Evolutionary conservation across 108 stramenopile genomes (phyloP).

Genomic region (Phaeodactylum tricornutum): DNA sequence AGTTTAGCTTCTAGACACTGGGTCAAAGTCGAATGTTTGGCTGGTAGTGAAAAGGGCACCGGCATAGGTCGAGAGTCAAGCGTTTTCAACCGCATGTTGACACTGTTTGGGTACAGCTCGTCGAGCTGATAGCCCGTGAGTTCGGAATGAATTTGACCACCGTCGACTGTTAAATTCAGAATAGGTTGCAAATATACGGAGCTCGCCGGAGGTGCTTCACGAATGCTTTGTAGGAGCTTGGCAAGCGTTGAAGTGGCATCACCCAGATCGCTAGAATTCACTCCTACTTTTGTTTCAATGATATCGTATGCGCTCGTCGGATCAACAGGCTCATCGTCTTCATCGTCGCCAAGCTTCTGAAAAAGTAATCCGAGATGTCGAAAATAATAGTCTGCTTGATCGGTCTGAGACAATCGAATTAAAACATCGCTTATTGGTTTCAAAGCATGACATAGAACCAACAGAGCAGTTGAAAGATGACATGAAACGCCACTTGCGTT

Average conservation of each 20-base stretch:
- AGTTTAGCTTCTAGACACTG: neutral
- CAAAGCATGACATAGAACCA: constrained; percentile 19
- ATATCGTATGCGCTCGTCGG: neutral
- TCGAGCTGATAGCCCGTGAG: neutral
- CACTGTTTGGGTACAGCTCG: too few relatives aligned
- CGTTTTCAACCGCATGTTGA: constrained; percentile 9
- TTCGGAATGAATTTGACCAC: constrained; percentile 11
- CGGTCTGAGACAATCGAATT: too few relatives aligned
- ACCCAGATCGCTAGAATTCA: constrained; percentile 10
- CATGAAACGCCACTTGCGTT: too few relatives aligned
- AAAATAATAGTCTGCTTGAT: too few relatives aligned
- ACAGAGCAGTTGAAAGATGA: constrained; percentile 31
- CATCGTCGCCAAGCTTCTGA: neutral
- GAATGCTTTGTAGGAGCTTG: constrained; percentile 8
- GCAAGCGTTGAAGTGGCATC: constrained; percentile 27
- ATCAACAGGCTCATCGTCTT: neutral
- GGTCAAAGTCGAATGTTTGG: constrained; percentile 4
- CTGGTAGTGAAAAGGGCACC: constrained; percentile 6
- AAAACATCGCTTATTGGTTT: constrained; percentile 5
- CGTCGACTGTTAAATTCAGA: neutral
- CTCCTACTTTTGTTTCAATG: too few relatives aligned
- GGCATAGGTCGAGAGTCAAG: constrained; percentile 3
- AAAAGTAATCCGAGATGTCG: too few relatives aligned
- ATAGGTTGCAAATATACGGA: constrained; percentile 11
- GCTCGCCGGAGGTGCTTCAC: neutral